Evolutionary conservation across 2,329 filamentous ascomycete genomes (phyloP).

Genomic region (Curvularia lunata): DNA sequence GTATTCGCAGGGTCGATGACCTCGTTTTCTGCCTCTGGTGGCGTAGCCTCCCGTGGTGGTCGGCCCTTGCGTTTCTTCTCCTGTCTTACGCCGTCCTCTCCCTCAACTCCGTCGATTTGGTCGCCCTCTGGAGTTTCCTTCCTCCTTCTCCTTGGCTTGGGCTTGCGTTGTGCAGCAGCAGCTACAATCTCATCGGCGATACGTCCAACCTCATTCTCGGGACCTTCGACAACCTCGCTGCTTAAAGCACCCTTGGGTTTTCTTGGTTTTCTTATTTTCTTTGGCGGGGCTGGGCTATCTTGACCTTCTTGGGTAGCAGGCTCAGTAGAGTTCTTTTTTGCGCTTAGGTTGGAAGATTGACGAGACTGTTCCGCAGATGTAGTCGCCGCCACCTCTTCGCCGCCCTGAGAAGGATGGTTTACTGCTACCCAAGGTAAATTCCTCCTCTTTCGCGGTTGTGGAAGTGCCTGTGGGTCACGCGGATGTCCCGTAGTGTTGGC

Average conservation of each 20-base stretch:
- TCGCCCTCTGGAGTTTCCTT: conserved; percentile 20
- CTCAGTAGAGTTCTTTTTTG: conserved; percentile 18
- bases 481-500: conserved; percentile 1
- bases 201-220: conserved; percentile 17
- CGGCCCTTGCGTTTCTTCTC: conserved; percentile 35
- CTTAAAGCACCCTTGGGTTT: conserved; percentile 30
- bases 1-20: conserved; percentile 69
- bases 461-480: conserved; percentile 9
- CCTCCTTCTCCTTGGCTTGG: conserved; percentile 27
- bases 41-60: conserved; percentile 40
- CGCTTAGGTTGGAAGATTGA: conserved; percentile 22
- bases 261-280: conserved; percentile 40
- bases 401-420: conserved; percentile 30
- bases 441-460: conserved; percentile 16
- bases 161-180: conserved; percentile 21
- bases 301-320: conserved; percentile 19
- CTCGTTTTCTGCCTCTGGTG: conserved; percentile 48
- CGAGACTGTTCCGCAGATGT: conserved; percentile 20
- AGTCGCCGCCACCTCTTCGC: conserved; percentile 16
- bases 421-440: conserved; percentile 40
- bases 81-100: conserved; percentile 13
- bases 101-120: conserved; percentile 13
- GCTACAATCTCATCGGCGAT: conserved; percentile 19
- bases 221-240: conserved; percentile 13
- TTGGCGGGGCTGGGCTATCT: conserved; percentile 21